Conservation (phyloP, 495 filamentous ascomycete species). For the Hyaloscypha variabilis region DNA sequence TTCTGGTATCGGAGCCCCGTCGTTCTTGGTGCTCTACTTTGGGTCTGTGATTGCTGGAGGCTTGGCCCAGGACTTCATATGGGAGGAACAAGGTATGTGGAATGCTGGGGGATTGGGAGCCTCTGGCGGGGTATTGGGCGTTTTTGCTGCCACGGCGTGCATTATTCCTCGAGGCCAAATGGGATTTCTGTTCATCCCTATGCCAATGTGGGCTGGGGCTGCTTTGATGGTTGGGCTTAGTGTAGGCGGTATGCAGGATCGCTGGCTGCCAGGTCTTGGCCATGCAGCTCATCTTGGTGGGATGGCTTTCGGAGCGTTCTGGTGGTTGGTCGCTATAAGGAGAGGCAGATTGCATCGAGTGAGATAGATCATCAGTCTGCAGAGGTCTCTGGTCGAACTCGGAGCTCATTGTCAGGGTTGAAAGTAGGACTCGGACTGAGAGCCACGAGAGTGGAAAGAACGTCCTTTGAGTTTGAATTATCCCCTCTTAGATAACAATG, state of each 20-base stretch:
- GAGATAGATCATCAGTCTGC: not conserved
- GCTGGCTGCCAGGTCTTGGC: not conserved
- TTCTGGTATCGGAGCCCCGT: not conserved
- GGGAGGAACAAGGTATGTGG: not conserved
- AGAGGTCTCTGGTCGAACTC: too few species aligned
- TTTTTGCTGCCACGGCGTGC: not conserved
- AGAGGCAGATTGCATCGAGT: not conserved
- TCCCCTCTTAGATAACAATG: too few species aligned
- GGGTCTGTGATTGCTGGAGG: constrained; percentile 8
- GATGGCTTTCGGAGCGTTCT: not conserved
- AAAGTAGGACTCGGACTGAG: not conserved
- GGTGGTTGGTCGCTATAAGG: not conserved
- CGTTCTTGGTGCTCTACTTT: constrained; percentile 3
- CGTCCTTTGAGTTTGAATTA: too few species aligned
- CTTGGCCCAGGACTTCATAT: not conserved
- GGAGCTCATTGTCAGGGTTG: not conserved
- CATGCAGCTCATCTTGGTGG: constrained; percentile 9
- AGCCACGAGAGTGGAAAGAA: too few species aligned
- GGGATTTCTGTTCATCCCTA: not conserved
- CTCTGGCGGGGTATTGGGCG: constrained; percentile 1
- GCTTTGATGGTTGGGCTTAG: constrained; percentile 7
- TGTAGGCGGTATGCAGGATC: not conserved
- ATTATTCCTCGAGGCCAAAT: not conserved
- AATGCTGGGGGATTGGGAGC: not conserved
- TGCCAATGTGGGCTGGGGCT: constrained; percentile 5